Evolutionary conservation across 345 rosid genomes (phyloP).

Genomic region (Brassica juncea): DNA sequence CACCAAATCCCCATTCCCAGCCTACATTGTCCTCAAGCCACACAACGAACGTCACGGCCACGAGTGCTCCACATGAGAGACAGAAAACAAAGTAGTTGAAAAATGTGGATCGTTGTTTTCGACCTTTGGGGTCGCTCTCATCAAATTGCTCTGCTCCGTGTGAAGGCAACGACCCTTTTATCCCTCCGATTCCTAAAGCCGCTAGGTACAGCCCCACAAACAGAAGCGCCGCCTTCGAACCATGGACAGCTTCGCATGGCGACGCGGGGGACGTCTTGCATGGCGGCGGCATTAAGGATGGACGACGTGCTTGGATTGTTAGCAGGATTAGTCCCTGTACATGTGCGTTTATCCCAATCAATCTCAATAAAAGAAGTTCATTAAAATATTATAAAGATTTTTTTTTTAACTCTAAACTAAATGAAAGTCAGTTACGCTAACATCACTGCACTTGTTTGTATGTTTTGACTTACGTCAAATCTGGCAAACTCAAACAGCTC

Average conservation of each 20-base stretch:
- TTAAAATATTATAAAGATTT: not conserved
- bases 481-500: constrained; percentile 5
- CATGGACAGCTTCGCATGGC: constrained; percentile 55
- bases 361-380: not conserved
- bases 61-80: constrained; percentile 77
- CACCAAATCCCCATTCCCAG: constrained; percentile 90
- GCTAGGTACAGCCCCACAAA: constrained; percentile 74
- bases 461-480: constrained; percentile 17
- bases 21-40: constrained; percentile 89
- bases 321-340: constrained; percentile 32
- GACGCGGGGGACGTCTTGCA: constrained; percentile 42
- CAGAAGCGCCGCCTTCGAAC: constrained; percentile 61
- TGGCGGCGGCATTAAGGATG: constrained; percentile 60
- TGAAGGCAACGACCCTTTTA: constrained; percentile 81
- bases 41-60: constrained; percentile 82
- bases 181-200: constrained; percentile 84
- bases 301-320: constrained; percentile 65
- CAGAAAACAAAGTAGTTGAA: constrained; percentile 81
- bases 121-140: constrained; percentile 58
- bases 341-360: not conserved
- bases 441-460: constrained; percentile 4
- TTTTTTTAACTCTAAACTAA: not conserved
- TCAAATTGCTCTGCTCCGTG: constrained; percentile 93
- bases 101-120: constrained; percentile 72
- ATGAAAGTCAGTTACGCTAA: not conserved